Evolutionary conservation across 129 eudicot species (phyloP).

Genomic region (Saposhnikovia divaricata): DNA sequence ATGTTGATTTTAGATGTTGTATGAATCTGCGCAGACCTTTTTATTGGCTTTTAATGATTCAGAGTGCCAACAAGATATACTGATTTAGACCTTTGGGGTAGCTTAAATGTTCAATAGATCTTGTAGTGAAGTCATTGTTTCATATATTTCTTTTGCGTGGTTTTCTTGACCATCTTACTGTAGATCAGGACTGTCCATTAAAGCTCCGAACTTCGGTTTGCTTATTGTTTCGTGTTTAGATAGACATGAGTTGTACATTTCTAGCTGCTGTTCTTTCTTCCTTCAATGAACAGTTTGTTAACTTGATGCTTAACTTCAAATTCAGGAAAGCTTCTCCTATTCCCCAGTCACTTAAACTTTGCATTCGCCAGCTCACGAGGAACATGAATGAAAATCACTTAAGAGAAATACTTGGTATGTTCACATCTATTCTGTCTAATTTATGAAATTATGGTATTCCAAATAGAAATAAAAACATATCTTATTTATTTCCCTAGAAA

Average conservation of each 20-base stretch:
- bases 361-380: constrained; percentile 80
- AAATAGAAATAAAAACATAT: not conserved
- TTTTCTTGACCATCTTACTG: not conserved
- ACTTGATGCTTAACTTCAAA: not conserved
- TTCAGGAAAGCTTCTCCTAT: constrained; percentile 77
- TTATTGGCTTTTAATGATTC: not conserved
- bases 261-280: not conserved
- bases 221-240: not conserved
- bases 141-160: not conserved
- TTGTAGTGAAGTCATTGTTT: not conserved
- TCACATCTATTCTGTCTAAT: not conserved
- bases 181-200: not conserved
- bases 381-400: constrained; percentile 89
- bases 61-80: not conserved
- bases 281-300: not conserved
- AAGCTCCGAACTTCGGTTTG: not conserved
- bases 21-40: not conserved
- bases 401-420: constrained; percentile 79
- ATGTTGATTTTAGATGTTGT: not conserved
- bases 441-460: not conserved
- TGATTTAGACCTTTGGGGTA: not conserved
- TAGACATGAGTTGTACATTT: not conserved
- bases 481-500: not conserved
- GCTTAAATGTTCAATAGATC: not conserved
- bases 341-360: constrained; percentile 74